Evolutionary conservation across 257 asterid genomes (phyloP), one percentile per base, ranked within the genome.

Genomic region (Handroanthus guayacan): DNA sequence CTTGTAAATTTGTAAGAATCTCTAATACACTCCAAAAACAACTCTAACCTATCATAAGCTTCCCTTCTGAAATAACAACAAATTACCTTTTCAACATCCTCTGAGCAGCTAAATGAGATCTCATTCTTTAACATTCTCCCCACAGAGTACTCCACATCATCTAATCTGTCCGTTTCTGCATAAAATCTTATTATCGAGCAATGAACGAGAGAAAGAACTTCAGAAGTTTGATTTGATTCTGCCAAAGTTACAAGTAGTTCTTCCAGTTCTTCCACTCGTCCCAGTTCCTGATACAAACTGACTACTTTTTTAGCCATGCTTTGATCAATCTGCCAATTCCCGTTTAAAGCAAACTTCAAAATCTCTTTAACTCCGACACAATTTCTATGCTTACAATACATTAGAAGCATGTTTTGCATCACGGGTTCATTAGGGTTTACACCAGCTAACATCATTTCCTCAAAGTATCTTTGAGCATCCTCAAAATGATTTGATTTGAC

Each of bases 71-170:
- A 88, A 76, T 86, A 85, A 34, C 79, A 82, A 64, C 86, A 82
- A 9, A 88, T 80, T 5, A 80, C 83, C 84, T 80, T 85, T n/a
- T 86, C 85, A 71, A 88, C 87, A 76, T 86, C 92, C 62, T 86
- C 82, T 0, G 81, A 61, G 37, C 71, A 70, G 61, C 78, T 63
- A 75, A 88, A 88, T 18, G 87, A 67, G 66, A 78, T 25, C 5
- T 85, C 85, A 25, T 44, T 38, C 54, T 80, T 82, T 31, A 78
- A 43, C 88, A 84, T 86, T 61, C 85, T 65, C 64, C 85, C 87
- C 2, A 85, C 86, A 1, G 81, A 62, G 65, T 76, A 85, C 79
- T 88, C 92, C 2, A 84, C 92, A 17, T 85, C 89, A 56, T 88
- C 90, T 63, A 88, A 69, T 66, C 86, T 80, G 74, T 82, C 87